Percentiles rank a stretch among this genome's conserved stretches.
Conservation (phyloP, 1,284 basidiomycete genomes). For the Malassezia dermatis region DNA sequence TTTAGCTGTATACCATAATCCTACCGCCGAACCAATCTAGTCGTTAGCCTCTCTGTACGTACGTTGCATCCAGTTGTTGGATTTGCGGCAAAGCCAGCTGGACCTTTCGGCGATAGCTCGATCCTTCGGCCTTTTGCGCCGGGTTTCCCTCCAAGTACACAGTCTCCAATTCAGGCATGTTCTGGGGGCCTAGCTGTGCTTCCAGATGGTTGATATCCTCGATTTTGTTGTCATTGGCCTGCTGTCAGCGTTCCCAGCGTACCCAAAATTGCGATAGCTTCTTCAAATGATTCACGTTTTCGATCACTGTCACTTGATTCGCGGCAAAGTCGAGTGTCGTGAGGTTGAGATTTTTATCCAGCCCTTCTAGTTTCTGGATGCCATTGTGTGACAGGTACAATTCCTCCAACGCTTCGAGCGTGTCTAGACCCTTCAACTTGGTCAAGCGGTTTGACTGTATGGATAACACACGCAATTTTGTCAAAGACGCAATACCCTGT, state of each 20-base stretch:
- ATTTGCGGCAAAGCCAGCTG: slow-evolving; percentile 78
- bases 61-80: slow-evolving; percentile 90
- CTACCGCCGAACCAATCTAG: slow-evolving; percentile 6
- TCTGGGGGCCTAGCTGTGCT: slow-evolving; percentile 60
- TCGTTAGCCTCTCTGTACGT: slow-evolving; percentile 46
- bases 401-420: slow-evolving; percentile 60
- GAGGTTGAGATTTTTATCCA: slow-evolving; percentile 57
- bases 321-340: slow-evolving; percentile 77
- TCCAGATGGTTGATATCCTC: slow-evolving; percentile 61
- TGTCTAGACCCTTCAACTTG: slow-evolving; percentile 63
- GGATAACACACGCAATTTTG: slow-evolving; percentile 50
- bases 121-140: slow-evolving; percentile 66
- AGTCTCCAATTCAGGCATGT: slow-evolving; percentile 60
- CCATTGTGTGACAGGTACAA: slow-evolving; percentile 93
- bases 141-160: slow-evolving; percentile 93
- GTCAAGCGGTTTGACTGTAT: slow-evolving; percentile 90
- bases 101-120: slow-evolving; percentile 76
- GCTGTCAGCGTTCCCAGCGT: slow-evolving; percentile 32
- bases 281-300: slow-evolving; percentile 67
- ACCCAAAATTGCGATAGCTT: slow-evolving; percentile 89
- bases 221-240: slow-evolving; percentile 84
- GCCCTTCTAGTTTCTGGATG: slow-evolving; percentile 68
- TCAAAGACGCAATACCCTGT: slow-evolving; percentile 20
- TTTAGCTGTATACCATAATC: slow-evolving; percentile 4
- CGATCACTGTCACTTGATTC: slow-evolving; percentile 69